Conservation (phyloP, 495 filamentous ascomycete genomes). For the Aspergillus leporis region DNA sequence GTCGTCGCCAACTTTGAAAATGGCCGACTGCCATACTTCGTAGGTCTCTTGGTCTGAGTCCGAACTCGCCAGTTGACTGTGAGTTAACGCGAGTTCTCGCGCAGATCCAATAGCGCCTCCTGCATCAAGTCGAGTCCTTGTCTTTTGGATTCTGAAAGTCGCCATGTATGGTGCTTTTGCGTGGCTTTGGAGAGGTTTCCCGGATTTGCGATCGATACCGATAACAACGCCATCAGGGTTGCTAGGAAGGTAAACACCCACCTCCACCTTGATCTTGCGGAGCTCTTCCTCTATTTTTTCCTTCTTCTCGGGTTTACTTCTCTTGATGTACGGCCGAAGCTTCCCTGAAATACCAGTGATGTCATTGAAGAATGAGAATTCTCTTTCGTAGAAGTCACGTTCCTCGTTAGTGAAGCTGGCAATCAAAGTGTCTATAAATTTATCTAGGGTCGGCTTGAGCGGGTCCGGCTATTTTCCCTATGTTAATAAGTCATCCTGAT, state of each 20-base stretch:
- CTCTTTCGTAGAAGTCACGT: slow-evolving; percentile 84
- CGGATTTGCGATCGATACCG: slow-evolving; percentile 95
- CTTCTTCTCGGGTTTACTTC: slow-evolving; percentile 94
- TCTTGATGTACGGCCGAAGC: slow-evolving; percentile 89
- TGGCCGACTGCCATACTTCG: slow-evolving; percentile 97
- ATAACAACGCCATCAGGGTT: slow-evolving; percentile 97
- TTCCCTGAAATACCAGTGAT: slow-evolving; percentile 95
- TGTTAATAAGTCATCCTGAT: slow-evolving; percentile 32
- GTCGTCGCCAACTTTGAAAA: slow-evolving; percentile 99
- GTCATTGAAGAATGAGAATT: slow-evolving; percentile 97
- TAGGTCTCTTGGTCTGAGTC: slow-evolving; percentile 54
- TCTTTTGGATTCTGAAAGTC: slow-evolving; percentile 93
- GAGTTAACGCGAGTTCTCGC: background rate
- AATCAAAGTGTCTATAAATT: slow-evolving; percentile 81
- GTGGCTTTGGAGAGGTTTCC: slow-evolving; percentile 94
- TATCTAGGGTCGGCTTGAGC: slow-evolving; percentile 90
- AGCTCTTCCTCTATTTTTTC: slow-evolving; percentile 99
- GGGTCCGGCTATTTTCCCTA: slow-evolving; percentile 69
- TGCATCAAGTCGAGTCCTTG: slow-evolving; percentile 43
- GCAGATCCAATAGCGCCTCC: slow-evolving; percentile 14
- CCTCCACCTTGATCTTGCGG: slow-evolving; percentile 92
- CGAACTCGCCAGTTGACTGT: background rate
- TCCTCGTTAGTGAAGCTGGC: slow-evolving; percentile 78
- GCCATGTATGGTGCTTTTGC: slow-evolving; percentile 99
- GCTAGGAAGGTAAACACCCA: slow-evolving; percentile 94